phyloP scores from a whole-genome alignment of 1,284 basidiomycete species.

The Heterobasidion parviporum region DNA sequence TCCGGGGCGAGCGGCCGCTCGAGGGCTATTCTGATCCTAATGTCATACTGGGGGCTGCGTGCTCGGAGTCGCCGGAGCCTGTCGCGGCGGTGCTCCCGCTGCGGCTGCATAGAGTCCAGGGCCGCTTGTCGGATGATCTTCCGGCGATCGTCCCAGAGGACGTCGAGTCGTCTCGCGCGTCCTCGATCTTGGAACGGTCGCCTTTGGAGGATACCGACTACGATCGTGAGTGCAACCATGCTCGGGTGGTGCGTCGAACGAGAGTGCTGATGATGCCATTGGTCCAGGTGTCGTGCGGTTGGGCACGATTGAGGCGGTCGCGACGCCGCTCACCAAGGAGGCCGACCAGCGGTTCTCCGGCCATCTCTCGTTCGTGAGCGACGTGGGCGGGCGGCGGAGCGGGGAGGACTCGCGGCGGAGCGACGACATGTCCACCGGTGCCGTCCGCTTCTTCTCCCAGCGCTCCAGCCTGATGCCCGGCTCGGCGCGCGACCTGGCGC shows the following conservation, averaged over 20 bases:
- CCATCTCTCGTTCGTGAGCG: slow-evolving; percentile 18
- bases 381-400: not conserved
- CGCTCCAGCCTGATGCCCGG: slow-evolving; percentile 7
- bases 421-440: not conserved
- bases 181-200: slow-evolving; percentile 36
- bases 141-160: slow-evolving; percentile 51
- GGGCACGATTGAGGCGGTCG: slow-evolving; percentile 41
- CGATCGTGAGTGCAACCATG: slow-evolving; percentile 30
- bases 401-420: not conserved
- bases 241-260: not conserved
- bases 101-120: slow-evolving; percentile 21
- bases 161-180: slow-evolving; percentile 47
- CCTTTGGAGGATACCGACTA: slow-evolving; percentile 32
- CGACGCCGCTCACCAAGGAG: slow-evolving; percentile 38
- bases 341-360: slow-evolving; percentile 34
- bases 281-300: slow-evolving; percentile 39
- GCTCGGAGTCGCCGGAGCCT: not conserved
- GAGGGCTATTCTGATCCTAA: slow-evolving; percentile 16
- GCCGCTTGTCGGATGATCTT: slow-evolving; percentile 15
- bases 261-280: not conserved
- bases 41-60: slow-evolving; percentile 14
- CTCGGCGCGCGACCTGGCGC: slow-evolving; percentile 33
- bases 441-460: slow-evolving; percentile 1
- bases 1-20: slow-evolving; percentile 17
- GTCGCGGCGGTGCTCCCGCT: slow-evolving; percentile 19